Evolutionary conservation across 768 basidiomycete species (phyloP).

Genomic region (Kwoniella sp.): DNA sequence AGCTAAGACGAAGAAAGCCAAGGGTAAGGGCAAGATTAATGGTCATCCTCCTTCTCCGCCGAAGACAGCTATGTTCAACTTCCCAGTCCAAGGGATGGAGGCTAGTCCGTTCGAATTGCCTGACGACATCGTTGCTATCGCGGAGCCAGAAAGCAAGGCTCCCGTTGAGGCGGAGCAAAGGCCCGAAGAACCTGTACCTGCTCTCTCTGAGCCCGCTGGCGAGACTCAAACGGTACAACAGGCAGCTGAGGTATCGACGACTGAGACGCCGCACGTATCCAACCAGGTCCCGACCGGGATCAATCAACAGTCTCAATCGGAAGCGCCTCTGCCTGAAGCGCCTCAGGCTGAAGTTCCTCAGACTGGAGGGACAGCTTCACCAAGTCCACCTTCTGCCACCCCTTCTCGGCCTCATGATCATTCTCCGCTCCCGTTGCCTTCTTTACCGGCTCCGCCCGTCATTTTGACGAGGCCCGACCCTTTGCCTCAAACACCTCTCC

Average conservation of each 20-base stretch:
- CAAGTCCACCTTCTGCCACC: not conserved
- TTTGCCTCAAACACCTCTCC: not conserved
- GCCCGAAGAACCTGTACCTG: not conserved
- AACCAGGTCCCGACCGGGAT: too few species aligned
- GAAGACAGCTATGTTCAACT: conserved; percentile 4
- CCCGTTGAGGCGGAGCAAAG: not conserved
- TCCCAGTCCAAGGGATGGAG: conserved; percentile 16
- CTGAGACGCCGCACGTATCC: too few species aligned
- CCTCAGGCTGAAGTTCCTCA: too few species aligned
- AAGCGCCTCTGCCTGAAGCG: too few species aligned
- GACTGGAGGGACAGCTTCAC: too few species aligned
- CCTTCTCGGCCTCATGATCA: too few species aligned
- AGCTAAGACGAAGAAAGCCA: not conserved
- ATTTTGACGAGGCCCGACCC: not conserved
- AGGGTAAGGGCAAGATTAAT: not conserved
- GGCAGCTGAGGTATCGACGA: not conserved
- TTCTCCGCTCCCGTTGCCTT: not conserved
- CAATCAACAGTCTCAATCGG: too few species aligned
- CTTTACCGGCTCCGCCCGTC: not conserved
- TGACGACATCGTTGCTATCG: conserved; percentile 3
- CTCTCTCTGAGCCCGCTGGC: not conserved
- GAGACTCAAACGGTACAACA: not conserved
- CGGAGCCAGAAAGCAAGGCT: not conserved
- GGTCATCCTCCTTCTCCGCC: not conserved
- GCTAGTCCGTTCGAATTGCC: conserved; percentile 19